These are phyloP conservation scores for Russula lepida DNA, from an alignment of 768 basidiomycete genomes.

Conservation along the genomic window DNA sequence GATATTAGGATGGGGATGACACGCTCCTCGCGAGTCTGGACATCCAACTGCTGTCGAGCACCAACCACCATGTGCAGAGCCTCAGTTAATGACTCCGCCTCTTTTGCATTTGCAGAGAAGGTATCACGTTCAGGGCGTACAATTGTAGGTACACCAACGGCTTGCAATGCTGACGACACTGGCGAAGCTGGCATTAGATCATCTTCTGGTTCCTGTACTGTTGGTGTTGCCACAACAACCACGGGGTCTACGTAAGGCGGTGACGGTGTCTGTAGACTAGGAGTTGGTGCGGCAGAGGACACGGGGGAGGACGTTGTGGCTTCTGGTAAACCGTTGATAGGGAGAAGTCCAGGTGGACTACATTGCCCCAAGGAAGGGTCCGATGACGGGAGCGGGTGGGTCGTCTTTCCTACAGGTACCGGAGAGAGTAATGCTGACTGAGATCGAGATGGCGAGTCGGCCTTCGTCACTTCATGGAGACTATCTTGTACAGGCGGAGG, in stretches of 20 bases:
- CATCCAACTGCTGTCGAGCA: slow-evolving; percentile 51
- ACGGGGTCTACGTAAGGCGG: slow-evolving; percentile 24
- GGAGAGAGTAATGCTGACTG: neutral
- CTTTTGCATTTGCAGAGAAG: slow-evolving; percentile 10
- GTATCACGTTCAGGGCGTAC: neutral
- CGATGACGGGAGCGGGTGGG: neutral
- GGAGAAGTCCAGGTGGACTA: neutral
- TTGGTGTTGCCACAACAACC: slow-evolving; percentile 19
- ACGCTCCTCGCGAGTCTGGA: slow-evolving; percentile 52
- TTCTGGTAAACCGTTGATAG: neutral
- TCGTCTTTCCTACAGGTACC: neutral
- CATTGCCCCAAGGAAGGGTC: slow-evolving; percentile 1
- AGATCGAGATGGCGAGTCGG: neutral
- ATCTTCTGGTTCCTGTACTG: slow-evolving; percentile 16
- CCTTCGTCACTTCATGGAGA: neutral
- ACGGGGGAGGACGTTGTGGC: slow-evolving; percentile 9
- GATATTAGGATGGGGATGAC: slow-evolving; percentile 54
- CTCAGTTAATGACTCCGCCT: slow-evolving; percentile 37
- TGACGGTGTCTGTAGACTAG: slow-evolving; percentile 19
- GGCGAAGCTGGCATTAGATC: slow-evolving; percentile 12
- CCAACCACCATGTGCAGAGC: slow-evolving; percentile 56
- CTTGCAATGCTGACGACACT: slow-evolving; percentile 5
- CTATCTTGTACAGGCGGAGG: neutral
- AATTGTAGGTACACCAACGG: slow-evolving; percentile 1
- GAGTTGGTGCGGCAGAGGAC: slow-evolving; percentile 12